Evolutionary conservation across 768 basidiomycete genomes (phyloP).

Genomic region (Hygrocybe punicea): DNA sequence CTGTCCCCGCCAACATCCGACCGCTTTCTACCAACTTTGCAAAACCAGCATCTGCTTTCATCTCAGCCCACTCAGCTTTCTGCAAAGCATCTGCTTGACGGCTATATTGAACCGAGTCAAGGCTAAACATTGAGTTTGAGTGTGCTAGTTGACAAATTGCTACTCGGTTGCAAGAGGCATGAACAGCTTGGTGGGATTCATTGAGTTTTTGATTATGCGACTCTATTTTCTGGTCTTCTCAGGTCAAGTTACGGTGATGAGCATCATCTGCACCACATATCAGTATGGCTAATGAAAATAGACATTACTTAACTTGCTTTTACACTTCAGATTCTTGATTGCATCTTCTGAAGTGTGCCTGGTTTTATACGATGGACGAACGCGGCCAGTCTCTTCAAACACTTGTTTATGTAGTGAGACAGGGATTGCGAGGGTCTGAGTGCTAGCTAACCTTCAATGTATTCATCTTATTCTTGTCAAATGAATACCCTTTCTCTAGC

Average conservation of each 20-base stretch:
- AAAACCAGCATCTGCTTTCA: not conserved
- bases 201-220: constrained; percentile 1
- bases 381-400: constrained; percentile 6
- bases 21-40: not conserved
- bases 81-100: not conserved
- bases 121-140: too few relatives aligned
- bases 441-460: constrained; percentile 6
- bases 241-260: not conserved
- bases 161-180: not conserved
- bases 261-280: not conserved
- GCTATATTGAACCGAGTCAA: not conserved
- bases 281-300: not conserved
- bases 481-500: constrained; percentile 14
- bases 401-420: constrained; percentile 1
- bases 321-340: constrained; percentile 9
- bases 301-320: not conserved
- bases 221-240: not conserved
- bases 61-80: not conserved
- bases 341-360: constrained; percentile 12
- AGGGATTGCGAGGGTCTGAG: not conserved
- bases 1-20: not conserved
- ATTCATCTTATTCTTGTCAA: constrained; percentile 14
- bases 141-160: not conserved
- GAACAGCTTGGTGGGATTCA: not conserved
- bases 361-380: constrained; percentile 10